Evolutionary conservation across 2,329 filamentous ascomycete species (phyloP).

Genomic region (Penicillium expansum): DNA sequence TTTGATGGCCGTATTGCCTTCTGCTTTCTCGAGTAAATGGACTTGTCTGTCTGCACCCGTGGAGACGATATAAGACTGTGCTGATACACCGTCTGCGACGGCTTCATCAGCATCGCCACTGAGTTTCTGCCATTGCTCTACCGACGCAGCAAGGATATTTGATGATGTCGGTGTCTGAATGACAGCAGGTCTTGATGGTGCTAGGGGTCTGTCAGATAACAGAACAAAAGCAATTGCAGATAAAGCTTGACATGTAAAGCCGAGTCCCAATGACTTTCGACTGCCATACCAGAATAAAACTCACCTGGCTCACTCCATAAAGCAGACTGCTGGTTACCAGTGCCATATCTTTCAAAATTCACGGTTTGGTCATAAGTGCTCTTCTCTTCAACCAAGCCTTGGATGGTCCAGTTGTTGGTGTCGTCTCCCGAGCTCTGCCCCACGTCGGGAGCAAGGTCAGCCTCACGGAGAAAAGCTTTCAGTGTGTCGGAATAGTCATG

Average conservation of each 20-base stretch:
- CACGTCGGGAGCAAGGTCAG: constrained; percentile 52
- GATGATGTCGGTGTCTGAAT: constrained; percentile 47
- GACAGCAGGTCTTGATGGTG: constrained; percentile 46
- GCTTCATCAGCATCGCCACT: constrained; percentile 9
- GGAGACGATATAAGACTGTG: constrained; percentile 38
- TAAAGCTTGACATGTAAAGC: background rate
- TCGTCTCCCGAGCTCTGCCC: constrained; percentile 37
- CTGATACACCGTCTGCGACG: constrained; percentile 8
- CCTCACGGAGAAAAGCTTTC: constrained; percentile 57
- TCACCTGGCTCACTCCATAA: constrained; percentile 50
- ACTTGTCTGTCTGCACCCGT: constrained; percentile 50
- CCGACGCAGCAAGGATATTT: constrained; percentile 54
- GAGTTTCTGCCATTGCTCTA: constrained; percentile 37
- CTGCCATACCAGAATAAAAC: constrained; percentile 9
- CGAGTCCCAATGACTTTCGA: background rate
- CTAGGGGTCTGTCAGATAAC: constrained; percentile 30
- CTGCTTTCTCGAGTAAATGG: constrained; percentile 42
- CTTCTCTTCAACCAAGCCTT: constrained; percentile 61
- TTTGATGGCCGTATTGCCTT: constrained; percentile 17
- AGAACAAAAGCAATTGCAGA: background rate
- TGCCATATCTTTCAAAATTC: constrained; percentile 55
- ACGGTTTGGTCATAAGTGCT: constrained; percentile 55
- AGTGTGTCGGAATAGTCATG: constrained; percentile 53
- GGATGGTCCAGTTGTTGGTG: constrained; percentile 53
- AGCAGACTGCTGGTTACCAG: constrained; percentile 41